phyloP scores from a whole-genome alignment of 768 basidiomycete genomes.

The Trametes sanguinea region DNA sequence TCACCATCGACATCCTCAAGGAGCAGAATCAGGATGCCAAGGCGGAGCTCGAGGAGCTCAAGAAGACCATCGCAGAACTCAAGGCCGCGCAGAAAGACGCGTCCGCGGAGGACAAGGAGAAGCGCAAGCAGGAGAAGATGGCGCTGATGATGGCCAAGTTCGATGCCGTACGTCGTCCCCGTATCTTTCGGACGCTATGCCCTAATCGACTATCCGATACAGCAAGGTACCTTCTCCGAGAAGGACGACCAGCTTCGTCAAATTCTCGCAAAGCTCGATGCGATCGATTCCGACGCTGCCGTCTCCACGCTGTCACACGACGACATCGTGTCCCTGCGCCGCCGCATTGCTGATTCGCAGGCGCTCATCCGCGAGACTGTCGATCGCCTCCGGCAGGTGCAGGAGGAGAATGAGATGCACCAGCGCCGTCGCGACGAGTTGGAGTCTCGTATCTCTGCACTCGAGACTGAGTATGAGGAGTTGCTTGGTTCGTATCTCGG shows the following conservation, averaged over 20 bases:
- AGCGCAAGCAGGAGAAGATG: conserved; percentile 99
- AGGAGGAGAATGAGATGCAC: conserved; percentile 91
- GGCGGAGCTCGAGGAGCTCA: conserved; percentile 87
- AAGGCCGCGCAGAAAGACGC: conserved; percentile 83
- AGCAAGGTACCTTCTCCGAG: conserved; percentile 95
- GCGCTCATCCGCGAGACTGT: conserved; percentile 83
- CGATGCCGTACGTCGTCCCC: conserved; percentile 68
- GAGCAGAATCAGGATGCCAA: conserved; percentile 90
- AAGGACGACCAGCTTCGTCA: conserved; percentile 92
- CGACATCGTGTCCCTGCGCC: conserved; percentile 78
- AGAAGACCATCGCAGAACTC: conserved; percentile 74
- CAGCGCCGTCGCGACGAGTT: conserved; percentile 82
- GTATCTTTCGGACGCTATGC: not conserved
- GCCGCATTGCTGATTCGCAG: conserved; percentile 90
- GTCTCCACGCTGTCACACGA: conserved; percentile 65
- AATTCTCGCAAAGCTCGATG: conserved; percentile 81
- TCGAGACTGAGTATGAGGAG: conserved; percentile 97
- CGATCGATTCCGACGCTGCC: conserved; percentile 63
- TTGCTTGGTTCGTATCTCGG: conserved; percentile 68
- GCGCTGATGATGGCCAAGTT: conserved; percentile 99
- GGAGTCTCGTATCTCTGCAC: conserved; percentile 72
- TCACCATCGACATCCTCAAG: conserved; percentile 92
- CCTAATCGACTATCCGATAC: not conserved
- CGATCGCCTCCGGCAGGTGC: conserved; percentile 84
- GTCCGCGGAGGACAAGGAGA: conserved; percentile 95